phyloP scores from a whole-genome alignment of 306 rosid genomes.

The Ochetophila trinervis region DNA sequence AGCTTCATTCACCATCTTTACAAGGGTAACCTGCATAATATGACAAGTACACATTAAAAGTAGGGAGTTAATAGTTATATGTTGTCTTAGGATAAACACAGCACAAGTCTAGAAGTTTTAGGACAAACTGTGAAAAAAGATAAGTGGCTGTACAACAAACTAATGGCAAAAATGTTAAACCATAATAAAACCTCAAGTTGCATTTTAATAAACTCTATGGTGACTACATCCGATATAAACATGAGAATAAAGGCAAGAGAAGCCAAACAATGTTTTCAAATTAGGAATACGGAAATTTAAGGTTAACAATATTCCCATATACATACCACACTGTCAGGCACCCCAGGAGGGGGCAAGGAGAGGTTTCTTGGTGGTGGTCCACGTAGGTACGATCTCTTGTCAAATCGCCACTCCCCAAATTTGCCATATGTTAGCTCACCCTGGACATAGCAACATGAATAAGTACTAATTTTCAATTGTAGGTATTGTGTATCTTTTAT shows the following conservation, averaged over 20 bases:
- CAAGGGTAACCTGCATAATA: too few relatives aligned
- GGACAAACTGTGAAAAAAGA: too few relatives aligned
- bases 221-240: not conserved
- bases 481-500: not conserved
- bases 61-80: too few relatives aligned
- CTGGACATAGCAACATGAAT: constrained; percentile 35
- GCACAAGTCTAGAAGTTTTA: too few relatives aligned
- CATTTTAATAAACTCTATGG: not conserved
- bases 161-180: too few relatives aligned
- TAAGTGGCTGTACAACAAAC: too few relatives aligned
- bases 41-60: too few relatives aligned
- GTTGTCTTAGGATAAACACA: too few relatives aligned
- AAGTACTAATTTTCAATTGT: not conserved
- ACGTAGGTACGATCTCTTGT: constrained; percentile 79
- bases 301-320: constrained; percentile 1
- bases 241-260: not conserved
- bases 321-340: constrained; percentile 99
- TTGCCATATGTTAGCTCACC: constrained; percentile 89
- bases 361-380: constrained; percentile 85
- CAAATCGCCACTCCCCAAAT: constrained; percentile 96
- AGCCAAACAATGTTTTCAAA: constrained; percentile 8
- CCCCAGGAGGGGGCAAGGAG: constrained; percentile 89
- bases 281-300: constrained; percentile 9
- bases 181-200: not conserved
- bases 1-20: too few relatives aligned